A percentile compares a stretch with the other conserved stretches of the same genome.
phyloP scores from a whole-genome alignment of 148 eudicot genomes.

The Oxyria digyna region DNA sequence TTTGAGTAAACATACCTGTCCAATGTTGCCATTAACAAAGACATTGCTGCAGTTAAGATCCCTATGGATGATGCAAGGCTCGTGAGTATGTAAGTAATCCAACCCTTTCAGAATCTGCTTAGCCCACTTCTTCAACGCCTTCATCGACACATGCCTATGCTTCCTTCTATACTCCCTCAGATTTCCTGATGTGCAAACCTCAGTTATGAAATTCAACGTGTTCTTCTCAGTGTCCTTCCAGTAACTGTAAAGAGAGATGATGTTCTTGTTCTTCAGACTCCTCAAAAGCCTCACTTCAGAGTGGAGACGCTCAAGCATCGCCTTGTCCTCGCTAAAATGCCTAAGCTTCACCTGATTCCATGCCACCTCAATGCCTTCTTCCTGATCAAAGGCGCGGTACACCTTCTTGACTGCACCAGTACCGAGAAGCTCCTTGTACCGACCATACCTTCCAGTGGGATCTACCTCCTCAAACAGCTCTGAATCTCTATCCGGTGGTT shows the following conservation, averaged over 20 bases:
- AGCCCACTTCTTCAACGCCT: constrained; percentile 83
- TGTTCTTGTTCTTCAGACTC: constrained; percentile 45
- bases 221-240: constrained; percentile 41
- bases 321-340: constrained; percentile 27
- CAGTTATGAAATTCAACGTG: constrained; percentile 69
- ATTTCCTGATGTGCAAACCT: constrained; percentile 68
- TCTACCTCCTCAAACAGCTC: constrained; percentile 64
- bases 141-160: constrained; percentile 59
- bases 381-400: constrained; percentile 73
- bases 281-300: constrained; percentile 53
- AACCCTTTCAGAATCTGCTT: constrained; percentile 66
- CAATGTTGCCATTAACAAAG: constrained; percentile 75
- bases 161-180: constrained; percentile 72
- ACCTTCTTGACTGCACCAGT: constrained; percentile 64
- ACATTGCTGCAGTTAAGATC: constrained; percentile 79
- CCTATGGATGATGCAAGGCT: constrained; percentile 70
- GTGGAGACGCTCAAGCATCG: constrained; percentile 42
- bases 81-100: constrained; percentile 64
- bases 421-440: constrained; percentile 59
- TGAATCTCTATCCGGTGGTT: constrained; percentile 29
- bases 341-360: constrained; percentile 77
- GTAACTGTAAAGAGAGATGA: constrained; percentile 35
- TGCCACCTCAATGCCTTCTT: constrained; percentile 83
- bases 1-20: constrained; percentile 43
- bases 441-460: constrained; percentile 66